Percentiles rank a stretch among this genome's conserved stretches.
These are phyloP conservation scores for Coniochaeta sp. DNA, from an alignment of 2,329 filamentous ascomycete species.

Conservation along the genomic window DNA sequence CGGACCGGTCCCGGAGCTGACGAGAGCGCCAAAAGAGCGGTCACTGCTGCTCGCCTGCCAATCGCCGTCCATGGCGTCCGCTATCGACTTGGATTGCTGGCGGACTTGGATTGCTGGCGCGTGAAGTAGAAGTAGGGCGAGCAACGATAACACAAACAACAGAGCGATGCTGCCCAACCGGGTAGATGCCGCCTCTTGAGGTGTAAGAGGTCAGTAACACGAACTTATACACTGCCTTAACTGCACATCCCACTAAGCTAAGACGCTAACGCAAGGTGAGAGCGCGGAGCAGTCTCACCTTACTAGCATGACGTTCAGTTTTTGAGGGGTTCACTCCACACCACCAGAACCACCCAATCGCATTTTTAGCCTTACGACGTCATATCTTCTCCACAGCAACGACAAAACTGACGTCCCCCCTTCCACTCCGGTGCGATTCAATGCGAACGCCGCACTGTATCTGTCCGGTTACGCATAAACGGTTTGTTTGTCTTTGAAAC, in stretches of 20 bases:
- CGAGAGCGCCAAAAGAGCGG: background rate
- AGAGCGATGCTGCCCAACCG: background rate
- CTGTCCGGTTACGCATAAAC: too few species aligned
- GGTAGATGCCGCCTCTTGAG: background rate
- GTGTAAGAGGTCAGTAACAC: too few species aligned
- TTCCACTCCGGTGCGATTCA: background rate
- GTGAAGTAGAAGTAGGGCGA: too few species aligned
- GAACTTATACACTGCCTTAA: too few species aligned
- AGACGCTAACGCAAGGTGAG: background rate
- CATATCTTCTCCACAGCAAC: slow-evolving; percentile 2
- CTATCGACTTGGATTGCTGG: too few species aligned
- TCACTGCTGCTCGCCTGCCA: background rate
- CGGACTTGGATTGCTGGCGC: too few species aligned
- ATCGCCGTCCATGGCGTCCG: too few species aligned
- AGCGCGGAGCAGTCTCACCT: background rate
- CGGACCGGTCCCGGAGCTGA: background rate
- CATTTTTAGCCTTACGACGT: slow-evolving; percentile 4
- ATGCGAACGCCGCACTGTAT: too few species aligned
- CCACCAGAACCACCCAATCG: too few species aligned
- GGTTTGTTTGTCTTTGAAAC: too few species aligned
- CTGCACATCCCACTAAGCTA: background rate
- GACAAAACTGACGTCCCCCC: background rate
- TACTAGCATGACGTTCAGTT: background rate
- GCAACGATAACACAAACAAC: background rate
- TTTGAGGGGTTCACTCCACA: background rate